phyloP scores from a whole-genome alignment of 2,329 filamentous ascomycete genomes.

The Cytospora piceae region DNA sequence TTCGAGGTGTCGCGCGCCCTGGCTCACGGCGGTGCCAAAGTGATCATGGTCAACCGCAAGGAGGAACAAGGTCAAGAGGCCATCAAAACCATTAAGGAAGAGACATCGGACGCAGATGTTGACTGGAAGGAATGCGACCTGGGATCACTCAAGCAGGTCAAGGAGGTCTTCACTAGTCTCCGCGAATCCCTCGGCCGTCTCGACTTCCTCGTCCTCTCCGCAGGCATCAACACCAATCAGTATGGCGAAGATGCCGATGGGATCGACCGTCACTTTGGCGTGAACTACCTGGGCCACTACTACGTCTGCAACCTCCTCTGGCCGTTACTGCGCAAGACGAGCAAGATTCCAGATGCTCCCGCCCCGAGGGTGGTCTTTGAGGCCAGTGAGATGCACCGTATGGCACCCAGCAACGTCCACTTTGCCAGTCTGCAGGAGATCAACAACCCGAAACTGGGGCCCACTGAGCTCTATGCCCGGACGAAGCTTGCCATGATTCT shows the following conservation, averaged over 20 bases:
- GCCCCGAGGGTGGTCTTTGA: slow-evolving; percentile 47
- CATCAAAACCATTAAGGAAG: slow-evolving; percentile 36
- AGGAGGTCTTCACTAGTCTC: slow-evolving; percentile 43
- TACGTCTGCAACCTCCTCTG: slow-evolving; percentile 48
- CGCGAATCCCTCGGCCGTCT: slow-evolving; percentile 43
- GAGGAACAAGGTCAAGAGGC: slow-evolving; percentile 39
- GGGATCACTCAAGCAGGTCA: slow-evolving; percentile 43
- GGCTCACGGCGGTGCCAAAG: slow-evolving; percentile 40
- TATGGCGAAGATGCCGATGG: slow-evolving; percentile 44
- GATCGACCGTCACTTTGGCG: slow-evolving; percentile 49
- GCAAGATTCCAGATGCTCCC: slow-evolving; percentile 39
- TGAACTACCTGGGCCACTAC: slow-evolving; percentile 51
- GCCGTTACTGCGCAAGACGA: slow-evolving; percentile 47
- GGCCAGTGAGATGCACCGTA: slow-evolving; percentile 46
- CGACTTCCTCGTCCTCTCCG: slow-evolving; percentile 48
- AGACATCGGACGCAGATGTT: slow-evolving; percentile 39
- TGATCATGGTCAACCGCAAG: slow-evolving; percentile 44
- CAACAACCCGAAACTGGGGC: slow-evolving; percentile 42
- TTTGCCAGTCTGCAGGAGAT: slow-evolving; percentile 46
- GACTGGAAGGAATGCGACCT: slow-evolving; percentile 49
- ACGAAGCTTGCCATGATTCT: slow-evolving; percentile 50
- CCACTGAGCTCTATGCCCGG: slow-evolving; percentile 44
- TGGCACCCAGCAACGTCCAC: slow-evolving; percentile 42
- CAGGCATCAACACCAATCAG: slow-evolving; percentile 48
- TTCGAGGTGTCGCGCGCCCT: slow-evolving; percentile 43